These are phyloP conservation scores for Ophiostoma ips DNA, from an alignment of 2,329 filamentous ascomycete genomes.

Conservation along the genomic window DNA sequence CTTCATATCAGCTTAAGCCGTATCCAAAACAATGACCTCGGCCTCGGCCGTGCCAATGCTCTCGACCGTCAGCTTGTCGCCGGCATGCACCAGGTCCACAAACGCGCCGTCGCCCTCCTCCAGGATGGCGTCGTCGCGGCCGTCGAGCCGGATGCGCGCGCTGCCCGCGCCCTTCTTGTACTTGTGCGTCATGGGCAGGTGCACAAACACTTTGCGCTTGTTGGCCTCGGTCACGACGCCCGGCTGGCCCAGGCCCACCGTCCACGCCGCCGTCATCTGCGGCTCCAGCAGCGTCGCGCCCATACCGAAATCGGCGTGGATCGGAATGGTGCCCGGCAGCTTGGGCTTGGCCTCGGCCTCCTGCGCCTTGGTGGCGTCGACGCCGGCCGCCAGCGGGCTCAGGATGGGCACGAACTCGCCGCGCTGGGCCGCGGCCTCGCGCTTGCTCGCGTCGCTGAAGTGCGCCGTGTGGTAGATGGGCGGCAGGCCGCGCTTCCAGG, in stretches of 20 bases:
- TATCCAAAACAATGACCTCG: constrained; percentile 56
- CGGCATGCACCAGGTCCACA: constrained; percentile 42
- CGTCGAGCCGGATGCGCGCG: constrained; percentile 55
- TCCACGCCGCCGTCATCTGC: constrained; percentile 45
- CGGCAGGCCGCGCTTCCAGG: constrained; percentile 57
- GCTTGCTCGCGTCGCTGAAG: constrained; percentile 60
- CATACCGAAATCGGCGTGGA: constrained; percentile 78
- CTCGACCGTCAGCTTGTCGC: constrained; percentile 50
- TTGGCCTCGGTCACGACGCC: constrained; percentile 35
- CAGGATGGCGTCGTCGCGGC: constrained; percentile 51
- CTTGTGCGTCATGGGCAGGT: constrained; percentile 56
- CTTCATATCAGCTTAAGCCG: constrained; percentile 26
- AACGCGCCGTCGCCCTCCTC: constrained; percentile 58
- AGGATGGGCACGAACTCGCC: constrained; percentile 61
- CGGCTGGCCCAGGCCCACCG: constrained; percentile 47
- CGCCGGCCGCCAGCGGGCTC: constrained; percentile 56
- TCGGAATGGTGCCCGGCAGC: constrained; percentile 57
- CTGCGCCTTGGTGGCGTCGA: constrained; percentile 43
- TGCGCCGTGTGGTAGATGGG: constrained; percentile 65
- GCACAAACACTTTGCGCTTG: constrained; percentile 63
- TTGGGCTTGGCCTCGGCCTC: constrained; percentile 50
- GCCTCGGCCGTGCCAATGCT: constrained; percentile 55
- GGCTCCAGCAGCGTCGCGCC: constrained; percentile 60
- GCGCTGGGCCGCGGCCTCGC: constrained; percentile 19
- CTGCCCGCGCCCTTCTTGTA: constrained; percentile 39